Evolutionary conservation across 83 land plant species (phyloP), one percentile per base, ranked within the genome.

Genomic region (Picea engelmannii): DNA sequence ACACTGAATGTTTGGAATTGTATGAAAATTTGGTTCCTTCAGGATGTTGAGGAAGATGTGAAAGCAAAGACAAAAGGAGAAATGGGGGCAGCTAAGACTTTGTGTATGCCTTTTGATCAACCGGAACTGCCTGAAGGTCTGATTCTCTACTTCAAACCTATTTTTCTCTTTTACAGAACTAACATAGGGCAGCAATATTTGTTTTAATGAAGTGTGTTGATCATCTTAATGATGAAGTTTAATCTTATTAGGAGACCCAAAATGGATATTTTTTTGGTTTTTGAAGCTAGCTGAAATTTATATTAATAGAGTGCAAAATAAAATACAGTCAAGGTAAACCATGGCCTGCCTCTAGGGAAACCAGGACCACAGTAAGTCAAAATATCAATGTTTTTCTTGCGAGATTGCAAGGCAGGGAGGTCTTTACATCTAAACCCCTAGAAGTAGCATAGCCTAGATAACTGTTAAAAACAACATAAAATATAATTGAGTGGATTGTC

Each of bases 41-140:
- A 98, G 99, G 96, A 94, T 52, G 99, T 96, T 61, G 99, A 98
- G 82, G 93, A 94, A 62, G 95, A 93, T 88, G 99, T 98, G 80
- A 98, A 98, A 85, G 86, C 90, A 20, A 84, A 93, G 10, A 98
- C 99, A 6, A 98, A 96, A 85, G 97, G 99, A 76, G 99, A 98
- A 69, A 86, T 84, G 79, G 99, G 99, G 64, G 99, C 99, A 76
- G 98, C 97, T 10, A 98, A 98, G 87, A 85, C 95, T 7, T 88
- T 98, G 25, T 98, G 99, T 80, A 86, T 97, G 80, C 99, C 99
- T 74, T 93, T 94, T 66, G 96, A 96, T 25, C 99, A 97, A 93
- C 94, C 91, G 1, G 93, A 90, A 27, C 89, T 95, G 58, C 90
- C 95, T 66, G 99, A 98, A 93, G 99, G 99, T 97, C 86, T 64